Evolutionary conservation across 73 alveolate genomes (phyloP), one percentile per base, ranked within the genome.

Genomic region (Paramecium octaurelia): DNA sequence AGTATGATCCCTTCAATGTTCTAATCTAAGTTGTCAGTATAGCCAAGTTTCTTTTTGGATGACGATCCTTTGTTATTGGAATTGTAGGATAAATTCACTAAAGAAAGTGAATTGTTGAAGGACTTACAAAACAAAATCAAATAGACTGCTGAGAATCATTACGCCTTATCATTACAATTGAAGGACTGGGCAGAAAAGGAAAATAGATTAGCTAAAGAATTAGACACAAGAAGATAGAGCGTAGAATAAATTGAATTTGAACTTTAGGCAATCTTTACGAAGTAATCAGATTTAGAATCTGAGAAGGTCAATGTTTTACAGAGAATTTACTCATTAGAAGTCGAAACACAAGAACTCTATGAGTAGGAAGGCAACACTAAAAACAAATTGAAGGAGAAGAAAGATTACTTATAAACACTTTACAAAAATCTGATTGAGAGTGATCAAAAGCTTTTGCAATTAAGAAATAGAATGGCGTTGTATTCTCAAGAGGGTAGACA

Each of bases 141-240:
- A 48, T 23, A 21, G 57, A 80, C 91, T 14, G 91, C 91, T 1
- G 70, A 80, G 46, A 80, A n/a, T 18, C 91, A 80, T 48, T 43
- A 80, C 44, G 50, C 48, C 6, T 80, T 80, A 24, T 34, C 91
- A 21, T 27, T 80, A 20, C 14, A 42, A 44, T 80, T 80, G 46
- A 31, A 80, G 57, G 91, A 80, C 8, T 80, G 75, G 70, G 91
- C 91, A 44, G 91, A 80, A 80, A 42, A 80, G 27, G 91, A 80
- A 23, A 80, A 80, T 35, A 80, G 91, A 80, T 80, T 80, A 80
- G 91, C 91, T 44, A 44, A n/a, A 31, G 91, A 80, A 44, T 80
- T 80, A 80, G 91, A 80, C 31, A 8, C 23, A 31, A 80, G 91
- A 42, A 80, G 70, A 43, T 40, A 11, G 12, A 23, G 42, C 20